These are phyloP conservation scores for Rhizopus arrhizus DNA, from an alignment of 371 early-diverging fungal genomes.

Conservation along the genomic window DNA sequence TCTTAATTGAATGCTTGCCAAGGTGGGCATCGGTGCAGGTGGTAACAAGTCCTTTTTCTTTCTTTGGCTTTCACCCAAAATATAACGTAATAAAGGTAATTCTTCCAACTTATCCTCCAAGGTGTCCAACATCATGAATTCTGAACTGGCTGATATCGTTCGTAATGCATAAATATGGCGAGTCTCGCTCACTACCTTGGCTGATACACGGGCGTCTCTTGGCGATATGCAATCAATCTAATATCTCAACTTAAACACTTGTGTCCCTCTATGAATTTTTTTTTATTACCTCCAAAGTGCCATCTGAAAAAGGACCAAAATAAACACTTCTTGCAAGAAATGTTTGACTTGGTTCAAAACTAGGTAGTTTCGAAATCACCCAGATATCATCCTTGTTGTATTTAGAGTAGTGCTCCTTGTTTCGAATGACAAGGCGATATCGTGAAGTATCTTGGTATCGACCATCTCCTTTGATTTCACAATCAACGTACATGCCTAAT, in stretches of 20 bases:
- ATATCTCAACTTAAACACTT: neutral
- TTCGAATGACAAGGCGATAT: slow-evolving; percentile 32
- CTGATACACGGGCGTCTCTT: slow-evolving; percentile 44
- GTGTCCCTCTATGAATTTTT: neutral
- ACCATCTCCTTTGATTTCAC: slow-evolving; percentile 21
- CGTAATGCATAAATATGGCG: slow-evolving; percentile 62
- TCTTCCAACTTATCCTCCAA: slow-evolving; percentile 47
- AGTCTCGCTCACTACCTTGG: slow-evolving; percentile 20
- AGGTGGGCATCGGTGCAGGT: slow-evolving; percentile 17
- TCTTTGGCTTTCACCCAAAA: slow-evolving; percentile 31
- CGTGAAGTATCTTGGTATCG: slow-evolving; percentile 7
- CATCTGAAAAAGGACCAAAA: slow-evolving; percentile 62
- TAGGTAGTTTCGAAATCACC: slow-evolving; percentile 55
- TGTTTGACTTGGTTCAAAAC: slow-evolving; percentile 53
- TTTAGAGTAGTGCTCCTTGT: slow-evolving; percentile 56
- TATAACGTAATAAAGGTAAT: slow-evolving; percentile 52
- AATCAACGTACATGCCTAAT: slow-evolving; percentile 36
- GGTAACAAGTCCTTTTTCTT: slow-evolving; percentile 24
- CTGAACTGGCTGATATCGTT: slow-evolving; percentile 67
- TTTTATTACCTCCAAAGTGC: slow-evolving; percentile 47
- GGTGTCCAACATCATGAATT: slow-evolving; percentile 75
- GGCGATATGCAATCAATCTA: slow-evolving; percentile 53
- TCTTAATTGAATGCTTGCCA: slow-evolving; percentile 39
- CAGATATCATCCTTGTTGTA: slow-evolving; percentile 69
- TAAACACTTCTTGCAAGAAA: slow-evolving; percentile 61